Conservation (phyloP, 257 asterid species). For the Lycium ferocissimum region DNA sequence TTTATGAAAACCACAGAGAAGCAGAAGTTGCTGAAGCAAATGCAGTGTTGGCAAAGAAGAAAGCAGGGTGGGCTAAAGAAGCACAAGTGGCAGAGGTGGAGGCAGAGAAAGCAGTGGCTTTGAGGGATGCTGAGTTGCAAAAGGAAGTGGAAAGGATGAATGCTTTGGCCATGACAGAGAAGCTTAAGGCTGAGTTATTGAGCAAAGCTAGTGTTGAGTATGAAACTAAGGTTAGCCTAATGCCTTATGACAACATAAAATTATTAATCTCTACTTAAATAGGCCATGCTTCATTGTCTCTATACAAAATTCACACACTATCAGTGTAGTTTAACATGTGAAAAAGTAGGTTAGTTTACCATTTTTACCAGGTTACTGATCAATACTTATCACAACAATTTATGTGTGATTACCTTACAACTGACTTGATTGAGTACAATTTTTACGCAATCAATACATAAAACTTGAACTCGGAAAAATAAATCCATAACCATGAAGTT, state of each 20-base stretch:
- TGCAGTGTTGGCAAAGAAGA: conserved; percentile 60
- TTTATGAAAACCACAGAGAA: conserved; percentile 57
- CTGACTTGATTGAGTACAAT: background rate
- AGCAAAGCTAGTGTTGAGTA: conserved; percentile 69
- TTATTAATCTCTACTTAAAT: background rate
- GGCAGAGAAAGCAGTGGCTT: conserved; percentile 64
- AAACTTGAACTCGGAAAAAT: background rate
- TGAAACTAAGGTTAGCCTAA: conserved; percentile 57
- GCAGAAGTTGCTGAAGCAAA: conserved; percentile 73
- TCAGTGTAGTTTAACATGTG: background rate
- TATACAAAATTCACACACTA: background rate
- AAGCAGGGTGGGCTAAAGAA: conserved; percentile 69
- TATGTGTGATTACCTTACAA: background rate
- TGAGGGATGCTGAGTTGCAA: conserved; percentile 67
- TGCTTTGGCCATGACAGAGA: conserved; percentile 57
- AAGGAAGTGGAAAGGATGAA: conserved; percentile 68
- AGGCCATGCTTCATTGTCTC: background rate
- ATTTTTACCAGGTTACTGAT: background rate
- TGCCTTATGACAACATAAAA: background rate
- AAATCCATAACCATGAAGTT: background rate
- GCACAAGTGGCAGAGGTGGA: conserved; percentile 67
- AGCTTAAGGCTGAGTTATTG: conserved; percentile 62
- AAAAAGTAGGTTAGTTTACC: background rate
- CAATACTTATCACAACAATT: background rate
- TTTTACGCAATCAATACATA: background rate